Base-by-base conservation (phyloP, 352 stramenopile species). In the Phytophthora hybrid region DNA sequence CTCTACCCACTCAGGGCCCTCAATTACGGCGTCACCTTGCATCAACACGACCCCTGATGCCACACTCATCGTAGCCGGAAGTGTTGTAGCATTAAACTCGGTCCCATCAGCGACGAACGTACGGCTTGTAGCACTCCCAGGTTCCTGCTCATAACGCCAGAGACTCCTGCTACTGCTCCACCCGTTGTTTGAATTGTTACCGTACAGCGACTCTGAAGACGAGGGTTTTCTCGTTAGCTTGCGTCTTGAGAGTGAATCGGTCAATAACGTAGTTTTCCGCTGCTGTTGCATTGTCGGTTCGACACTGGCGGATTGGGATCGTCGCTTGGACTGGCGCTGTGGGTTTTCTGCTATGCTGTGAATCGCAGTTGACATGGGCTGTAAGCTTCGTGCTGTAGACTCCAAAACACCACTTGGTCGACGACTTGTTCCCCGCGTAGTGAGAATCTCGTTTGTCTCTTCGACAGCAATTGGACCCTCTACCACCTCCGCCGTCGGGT, bases 1-100 rank as follows among this genome's bases (percentile, higher is more conserved):
- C 16, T 89, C 82, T 0, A 80, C 60, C 23, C 71, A 80, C 18
- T 84, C 71, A 0, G 85, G 82, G 0, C 85, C 85, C 62, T 87
- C 77, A 0, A 83, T 19, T 3, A 81, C 58, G 3, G 65, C 61
- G 9, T 91, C 85, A 5, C 83, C 85, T 18, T 88, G 76, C 1
- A 68, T 67, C 1, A 90, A 66, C 18, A 73, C 71, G 0, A 91
- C 85, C 0, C 83, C 85, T 1, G 82, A 76, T 0, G 77, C 67
- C 1, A 93, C 67, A 44, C 19, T 71, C 21, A 85, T 85, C 1
- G 69, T 74, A 7, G 66, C 56, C 0, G 75, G 66, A 26, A 87
- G 31, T 2, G 63, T 26, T 1, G 46, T 49, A 0, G 73, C 69
- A 26, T 67, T 71, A n/a, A 85, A 83, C 9, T 80, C 63, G 0